Conservation (phyloP, 2,329 filamentous ascomycete species). For the Scedosporium boydii region DNA sequence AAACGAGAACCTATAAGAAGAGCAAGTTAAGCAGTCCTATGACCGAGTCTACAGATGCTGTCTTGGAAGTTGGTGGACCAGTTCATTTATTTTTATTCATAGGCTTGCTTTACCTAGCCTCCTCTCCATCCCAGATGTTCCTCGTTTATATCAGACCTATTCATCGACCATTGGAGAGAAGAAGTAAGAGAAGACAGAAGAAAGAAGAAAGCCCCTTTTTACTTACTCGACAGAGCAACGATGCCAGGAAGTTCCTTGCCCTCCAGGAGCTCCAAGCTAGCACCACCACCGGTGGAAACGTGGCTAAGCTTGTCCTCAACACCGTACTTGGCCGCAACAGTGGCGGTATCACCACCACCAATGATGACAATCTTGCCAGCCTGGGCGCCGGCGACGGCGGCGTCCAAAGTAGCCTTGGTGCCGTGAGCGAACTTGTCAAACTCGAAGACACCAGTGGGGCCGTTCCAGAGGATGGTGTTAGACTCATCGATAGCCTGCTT, state of each 20-base stretch:
- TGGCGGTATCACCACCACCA: conserved; percentile 94
- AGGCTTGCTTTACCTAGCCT: background rate
- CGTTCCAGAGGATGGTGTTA: conserved; percentile 98
- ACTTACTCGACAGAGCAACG: conserved; percentile 74
- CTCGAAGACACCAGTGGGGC: conserved; percentile 94
- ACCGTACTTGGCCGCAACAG: conserved; percentile 92
- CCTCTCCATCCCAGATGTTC: background rate
- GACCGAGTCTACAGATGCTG: no score
- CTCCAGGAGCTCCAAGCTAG: conserved; percentile 90
- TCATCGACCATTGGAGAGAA: background rate
- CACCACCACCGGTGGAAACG: conserved; percentile 94
- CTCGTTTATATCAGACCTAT: background rate
- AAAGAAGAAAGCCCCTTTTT: background rate
- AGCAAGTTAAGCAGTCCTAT: no score
- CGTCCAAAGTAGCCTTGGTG: conserved; percentile 87
- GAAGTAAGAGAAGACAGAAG: background rate
- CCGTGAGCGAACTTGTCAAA: conserved; percentile 87
- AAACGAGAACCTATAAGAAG: no score
- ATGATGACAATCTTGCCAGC: conserved; percentile 95
- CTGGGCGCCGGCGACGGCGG: conserved; percentile 71
- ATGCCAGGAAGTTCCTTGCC: conserved; percentile 97
- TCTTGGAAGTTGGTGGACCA: no score
- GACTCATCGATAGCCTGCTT: conserved; percentile 77
- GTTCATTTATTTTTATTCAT: background rate
- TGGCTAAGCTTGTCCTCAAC: conserved; percentile 97